These are phyloP conservation scores for Cyclotella choctawhatcheeana DNA, from an alignment of 108 stramenopile genomes.

Conservation along the genomic window DNA sequence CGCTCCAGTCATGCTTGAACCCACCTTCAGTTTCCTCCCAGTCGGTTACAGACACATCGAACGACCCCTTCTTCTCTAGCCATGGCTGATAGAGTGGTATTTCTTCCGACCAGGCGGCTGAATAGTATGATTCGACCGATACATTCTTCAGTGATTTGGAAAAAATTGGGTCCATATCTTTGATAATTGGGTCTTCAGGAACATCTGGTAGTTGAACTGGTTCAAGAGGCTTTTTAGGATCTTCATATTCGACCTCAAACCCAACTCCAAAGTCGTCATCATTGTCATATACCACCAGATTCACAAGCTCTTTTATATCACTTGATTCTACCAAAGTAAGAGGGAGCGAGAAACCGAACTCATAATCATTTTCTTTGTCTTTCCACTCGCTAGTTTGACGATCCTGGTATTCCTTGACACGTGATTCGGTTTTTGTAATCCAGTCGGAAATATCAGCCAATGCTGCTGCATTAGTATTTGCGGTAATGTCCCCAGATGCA, in stretches of 20 bases:
- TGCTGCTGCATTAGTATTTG: neutral
- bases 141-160: conserved; percentile 61
- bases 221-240: neutral
- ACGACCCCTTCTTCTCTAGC: conserved; percentile 65
- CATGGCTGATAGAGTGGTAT: conserved; percentile 73
- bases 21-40: conserved; percentile 63
- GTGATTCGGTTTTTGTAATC: conserved; percentile 22
- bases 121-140: conserved; percentile 66
- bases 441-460: conserved; percentile 31
- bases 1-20: conserved; percentile 63
- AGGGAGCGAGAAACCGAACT: conserved; percentile 30
- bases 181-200: conserved; percentile 54
- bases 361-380: conserved; percentile 15
- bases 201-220: conserved; percentile 40
- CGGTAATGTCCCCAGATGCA: neutral
- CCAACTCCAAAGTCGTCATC: conserved; percentile 13
- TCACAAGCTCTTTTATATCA: conserved; percentile 36
- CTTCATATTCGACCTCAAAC: neutral
- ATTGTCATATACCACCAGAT: conserved; percentile 21
- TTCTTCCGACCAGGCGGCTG: conserved; percentile 74
- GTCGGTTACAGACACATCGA: conserved; percentile 64
- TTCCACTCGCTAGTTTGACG: conserved; percentile 11
- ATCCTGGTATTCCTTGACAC: conserved; percentile 18
- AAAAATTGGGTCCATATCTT: conserved; percentile 74
- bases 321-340: conserved; percentile 28